These are phyloP conservation scores for Paspalum vaginatum DNA, from an alignment of 176 grass and related monocot genomes.

Conservation along the genomic window DNA sequence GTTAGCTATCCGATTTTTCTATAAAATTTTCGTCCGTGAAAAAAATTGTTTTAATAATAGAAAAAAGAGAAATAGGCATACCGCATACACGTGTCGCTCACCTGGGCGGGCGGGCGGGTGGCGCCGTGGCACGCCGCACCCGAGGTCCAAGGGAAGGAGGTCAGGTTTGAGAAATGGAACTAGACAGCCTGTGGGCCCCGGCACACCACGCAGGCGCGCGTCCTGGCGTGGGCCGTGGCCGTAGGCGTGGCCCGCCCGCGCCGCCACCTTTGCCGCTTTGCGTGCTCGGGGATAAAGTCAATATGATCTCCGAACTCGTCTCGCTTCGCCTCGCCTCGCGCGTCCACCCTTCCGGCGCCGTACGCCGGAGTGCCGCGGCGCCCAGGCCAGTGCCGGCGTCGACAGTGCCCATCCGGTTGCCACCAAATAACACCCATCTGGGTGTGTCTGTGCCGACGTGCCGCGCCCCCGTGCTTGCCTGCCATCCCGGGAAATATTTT, in stretches of 20 bases:
- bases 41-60: too few relatives aligned
- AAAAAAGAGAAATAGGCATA: too few relatives aligned
- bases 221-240: too few relatives aligned
- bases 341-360: conserved; percentile 2
- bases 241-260: not conserved
- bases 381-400: too few relatives aligned
- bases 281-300: conserved; percentile 21
- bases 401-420: not conserved
- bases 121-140: conserved; percentile 11
- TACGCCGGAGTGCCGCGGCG: not conserved
- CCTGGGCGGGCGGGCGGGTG: not conserved
- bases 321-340: not conserved
- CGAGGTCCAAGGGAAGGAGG: not conserved
- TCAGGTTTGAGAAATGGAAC: not conserved
- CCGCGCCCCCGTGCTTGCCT: not conserved
- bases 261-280: conserved; percentile 31
- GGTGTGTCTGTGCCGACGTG: not conserved
- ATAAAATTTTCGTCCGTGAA: too few relatives aligned
- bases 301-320: not conserved
- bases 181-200: not conserved
- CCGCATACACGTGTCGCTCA: not conserved
- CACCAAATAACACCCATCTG: not conserved
- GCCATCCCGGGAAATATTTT: not conserved
- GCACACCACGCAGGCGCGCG: not conserved
- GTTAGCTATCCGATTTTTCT: too few relatives aligned